Base-by-base conservation (phyloP, 306 rosid genomes). In the Sechiopsis laciniata region DNA sequence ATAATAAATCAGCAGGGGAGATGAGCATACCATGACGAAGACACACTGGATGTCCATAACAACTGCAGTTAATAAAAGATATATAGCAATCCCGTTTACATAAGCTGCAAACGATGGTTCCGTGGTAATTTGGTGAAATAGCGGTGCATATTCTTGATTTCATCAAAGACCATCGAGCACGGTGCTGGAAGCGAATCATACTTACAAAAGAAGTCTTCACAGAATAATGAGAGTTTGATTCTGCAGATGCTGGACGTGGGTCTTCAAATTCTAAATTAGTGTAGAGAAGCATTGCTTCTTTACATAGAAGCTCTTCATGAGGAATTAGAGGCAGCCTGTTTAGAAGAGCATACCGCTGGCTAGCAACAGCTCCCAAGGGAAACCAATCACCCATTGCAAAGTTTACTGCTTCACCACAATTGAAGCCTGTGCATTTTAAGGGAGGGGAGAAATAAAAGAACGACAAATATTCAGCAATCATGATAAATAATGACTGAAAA, bases 301-400 rank as follows among this genome's bases (percentile, higher is more conserved):
- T 89, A 81, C 99, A 91, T 35, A 95, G 80, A 76, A 95, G 88
- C 79, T 95, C 99, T 84, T 95, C 99, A 24, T 95, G 95, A 52
- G 97, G 97, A 78, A 95, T 87, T 73, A 95, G 77, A 74, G 97
- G 99, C 78, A 88, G 65, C 89, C 95, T 88, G 79, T 87, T 86
- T 53, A 95, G 96, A 77, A 76, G 77, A 15, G 99, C 88, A 84
- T 95, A 95, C 78, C 96, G 92, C 74, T 82, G 88, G 87, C 97
- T 91, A 35, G 97, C 96, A 78, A 87, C 81, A 80, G 92, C 99
- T 17, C 97, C 97, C 78, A 91, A 77, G 54, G 92, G 97, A 79
- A 95, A 95, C 99, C 99, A 95, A 85, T 95, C 95, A 51, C 95
- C 97, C 81, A 88, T 85, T 24, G 99, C 97, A 83, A 95, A 95